phyloP scores from a whole-genome alignment of 805 yeast species.

The Wickerhamiella cacticola region DNA sequence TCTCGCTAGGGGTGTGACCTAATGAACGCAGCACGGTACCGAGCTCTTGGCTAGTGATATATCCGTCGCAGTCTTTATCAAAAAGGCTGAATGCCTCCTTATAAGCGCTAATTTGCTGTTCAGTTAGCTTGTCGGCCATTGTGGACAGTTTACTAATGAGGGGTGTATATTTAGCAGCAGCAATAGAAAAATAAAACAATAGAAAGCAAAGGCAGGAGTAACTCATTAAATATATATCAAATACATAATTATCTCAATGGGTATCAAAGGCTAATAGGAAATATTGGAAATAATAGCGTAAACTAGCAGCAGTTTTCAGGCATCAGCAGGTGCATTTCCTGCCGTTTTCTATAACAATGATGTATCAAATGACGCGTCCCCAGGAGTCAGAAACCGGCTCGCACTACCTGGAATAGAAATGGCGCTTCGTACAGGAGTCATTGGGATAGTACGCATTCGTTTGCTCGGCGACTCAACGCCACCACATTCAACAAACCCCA shows the following conservation, averaged over 20 bases:
- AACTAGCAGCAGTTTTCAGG: too few relatives aligned
- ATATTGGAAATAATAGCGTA: too few relatives aligned
- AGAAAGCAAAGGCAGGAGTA: background rate
- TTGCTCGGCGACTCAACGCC: background rate
- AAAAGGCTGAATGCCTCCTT: slow-evolving; percentile 96
- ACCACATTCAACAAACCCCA: background rate
- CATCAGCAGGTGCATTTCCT: too few relatives aligned
- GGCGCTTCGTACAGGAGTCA: background rate
- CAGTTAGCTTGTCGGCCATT: slow-evolving; percentile 74
- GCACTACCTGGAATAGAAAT: background rate
- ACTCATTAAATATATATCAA: too few relatives aligned
- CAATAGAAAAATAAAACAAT: background rate
- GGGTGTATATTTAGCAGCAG: background rate
- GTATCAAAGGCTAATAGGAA: too few relatives aligned
- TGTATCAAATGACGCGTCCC: background rate
- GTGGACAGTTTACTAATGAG: background rate
- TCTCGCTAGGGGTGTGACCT: slow-evolving; percentile 94
- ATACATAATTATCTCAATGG: too few relatives aligned
- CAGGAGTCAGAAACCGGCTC: background rate
- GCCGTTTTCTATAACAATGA: too few relatives aligned
- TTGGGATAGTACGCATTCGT: background rate
- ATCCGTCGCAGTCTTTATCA: slow-evolving; percentile 92
- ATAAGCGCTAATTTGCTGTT: slow-evolving; percentile 92
- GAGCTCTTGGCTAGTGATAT: slow-evolving; percentile 86
- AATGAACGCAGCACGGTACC: slow-evolving; percentile 99